phyloP scores from a whole-genome alignment of 768 basidiomycete species.

The Tricholomella constricta region DNA sequence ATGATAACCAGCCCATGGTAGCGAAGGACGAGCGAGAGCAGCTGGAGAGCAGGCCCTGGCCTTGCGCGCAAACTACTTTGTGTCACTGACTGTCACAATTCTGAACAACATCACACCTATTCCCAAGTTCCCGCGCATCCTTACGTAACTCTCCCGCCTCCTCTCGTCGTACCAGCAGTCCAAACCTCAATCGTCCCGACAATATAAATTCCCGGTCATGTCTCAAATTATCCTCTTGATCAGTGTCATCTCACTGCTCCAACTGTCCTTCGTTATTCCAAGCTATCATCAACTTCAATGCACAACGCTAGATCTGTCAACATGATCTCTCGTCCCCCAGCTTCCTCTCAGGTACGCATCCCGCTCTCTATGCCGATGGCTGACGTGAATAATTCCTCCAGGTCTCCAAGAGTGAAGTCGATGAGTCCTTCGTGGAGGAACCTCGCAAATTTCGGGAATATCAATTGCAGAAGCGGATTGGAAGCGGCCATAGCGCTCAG shows the following conservation, averaged over 20 bases:
- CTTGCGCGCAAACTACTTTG: neutral
- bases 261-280: neutral
- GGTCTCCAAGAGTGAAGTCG: neutral
- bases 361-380: neutral
- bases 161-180: neutral
- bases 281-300: neutral
- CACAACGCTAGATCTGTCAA: no score
- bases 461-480: constrained; percentile 1
- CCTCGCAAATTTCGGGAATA: constrained; percentile 2
- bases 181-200: neutral
- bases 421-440: neutral
- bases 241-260: no score
- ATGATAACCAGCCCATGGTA: constrained; percentile 73
- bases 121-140: neutral
- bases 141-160: neutral
- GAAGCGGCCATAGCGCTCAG: neutral
- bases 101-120: no score
- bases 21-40: neutral
- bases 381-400: neutral
- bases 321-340: neutral
- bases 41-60: neutral
- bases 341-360: neutral
- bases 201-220: constrained; percentile 10
- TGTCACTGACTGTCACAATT: neutral
- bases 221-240: neutral